phyloP scores from a whole-genome alignment of 331 rosid genomes.

The Quercus phellos region DNA sequence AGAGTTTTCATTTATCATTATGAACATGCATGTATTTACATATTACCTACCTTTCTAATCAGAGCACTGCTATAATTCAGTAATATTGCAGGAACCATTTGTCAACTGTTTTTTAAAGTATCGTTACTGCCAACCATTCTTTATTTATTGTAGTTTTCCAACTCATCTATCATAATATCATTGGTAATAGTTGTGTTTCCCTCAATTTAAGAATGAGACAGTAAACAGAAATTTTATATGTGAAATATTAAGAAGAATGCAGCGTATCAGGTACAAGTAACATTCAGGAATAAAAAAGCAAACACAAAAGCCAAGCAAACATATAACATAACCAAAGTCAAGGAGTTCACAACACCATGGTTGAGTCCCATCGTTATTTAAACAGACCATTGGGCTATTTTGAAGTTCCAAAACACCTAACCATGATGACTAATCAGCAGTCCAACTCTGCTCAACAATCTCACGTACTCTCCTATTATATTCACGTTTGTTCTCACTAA shows the following conservation, averaged over 20 bases:
- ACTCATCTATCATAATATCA: neutral
- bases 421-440: conserved; percentile 64
- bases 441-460: conserved; percentile 99
- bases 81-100: neutral
- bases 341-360: conserved; percentile 33
- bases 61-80: neutral
- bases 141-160: neutral
- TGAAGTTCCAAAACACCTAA: conserved; percentile 25
- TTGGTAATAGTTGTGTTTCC: neutral
- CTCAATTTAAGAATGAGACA: neutral
- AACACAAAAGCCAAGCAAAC: conserved; percentile 46
- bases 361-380: conserved; percentile 34
- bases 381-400: conserved; percentile 28
- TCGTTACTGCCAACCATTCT: neutral
- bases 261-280: neutral
- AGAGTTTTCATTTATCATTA: neutral
- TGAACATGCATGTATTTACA: neutral
- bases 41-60: neutral
- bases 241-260: neutral
- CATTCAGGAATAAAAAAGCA: neutral
- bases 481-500: conserved; percentile 90
- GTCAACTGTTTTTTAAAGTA: neutral
- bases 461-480: conserved; percentile 86
- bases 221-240: neutral
- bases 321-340: conserved; percentile 26